Evolutionary conservation across 495 filamentous ascomycete species (phyloP).

Genomic region (Umbilicaria muhlenbergii): DNA sequence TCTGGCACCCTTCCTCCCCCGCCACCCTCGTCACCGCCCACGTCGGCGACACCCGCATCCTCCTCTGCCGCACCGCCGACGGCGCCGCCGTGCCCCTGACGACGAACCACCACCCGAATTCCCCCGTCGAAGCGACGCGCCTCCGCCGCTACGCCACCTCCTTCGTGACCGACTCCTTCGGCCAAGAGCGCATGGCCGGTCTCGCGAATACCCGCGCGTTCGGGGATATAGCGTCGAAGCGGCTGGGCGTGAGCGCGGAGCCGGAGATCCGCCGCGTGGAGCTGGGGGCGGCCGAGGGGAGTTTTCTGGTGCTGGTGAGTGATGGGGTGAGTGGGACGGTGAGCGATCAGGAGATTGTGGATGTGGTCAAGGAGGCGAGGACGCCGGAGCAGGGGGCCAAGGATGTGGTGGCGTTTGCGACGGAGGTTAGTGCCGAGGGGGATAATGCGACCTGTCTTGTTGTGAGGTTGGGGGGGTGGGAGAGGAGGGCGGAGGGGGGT

Average conservation of each 20-base stretch:
- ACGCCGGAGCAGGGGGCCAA: slow-evolving; percentile 76
- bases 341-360: slow-evolving; percentile 84
- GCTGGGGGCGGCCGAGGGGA: slow-evolving; percentile 63
- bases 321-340: slow-evolving; percentile 78
- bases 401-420: slow-evolving; percentile 71
- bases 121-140: slow-evolving; percentile 64
- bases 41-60: slow-evolving; percentile 80
- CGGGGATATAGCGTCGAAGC: slow-evolving; percentile 80
- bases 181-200: slow-evolving; percentile 87
- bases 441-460: slow-evolving; percentile 96
- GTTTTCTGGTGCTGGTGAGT: slow-evolving; percentile 72
- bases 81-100: slow-evolving; percentile 70
- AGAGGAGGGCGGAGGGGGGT: slow-evolving; percentile 76
- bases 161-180: slow-evolving; percentile 90
- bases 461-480: slow-evolving; percentile 85
- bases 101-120: slow-evolving; percentile 77
- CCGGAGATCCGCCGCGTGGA: slow-evolving; percentile 68
- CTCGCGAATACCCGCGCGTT: slow-evolving; percentile 90
- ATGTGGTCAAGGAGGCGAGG: slow-evolving; percentile 81
- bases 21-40: slow-evolving; percentile 78
- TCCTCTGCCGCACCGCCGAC: slow-evolving; percentile 68
- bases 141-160: slow-evolving; percentile 72
- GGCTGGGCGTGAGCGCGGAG: slow-evolving; percentile 84
- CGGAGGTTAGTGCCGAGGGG: slow-evolving; percentile 63
- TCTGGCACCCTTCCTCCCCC: slow-evolving; percentile 80